Conservation (phyloP, 202 grass and related monocot species). For the Schoenoplectus tabernaemontani region DNA sequence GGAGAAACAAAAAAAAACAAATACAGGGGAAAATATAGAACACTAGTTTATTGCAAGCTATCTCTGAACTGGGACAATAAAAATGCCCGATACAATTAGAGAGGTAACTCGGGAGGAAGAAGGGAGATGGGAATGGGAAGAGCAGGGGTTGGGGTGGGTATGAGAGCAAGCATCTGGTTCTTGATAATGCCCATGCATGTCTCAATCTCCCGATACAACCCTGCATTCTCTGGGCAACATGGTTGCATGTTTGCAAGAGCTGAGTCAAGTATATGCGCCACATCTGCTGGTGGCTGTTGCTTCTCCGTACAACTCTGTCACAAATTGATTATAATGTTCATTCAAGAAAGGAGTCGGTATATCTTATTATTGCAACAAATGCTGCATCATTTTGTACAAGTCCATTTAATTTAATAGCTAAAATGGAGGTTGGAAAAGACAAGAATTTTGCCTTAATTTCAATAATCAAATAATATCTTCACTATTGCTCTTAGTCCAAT, state of each 20-base stretch:
- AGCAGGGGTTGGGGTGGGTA: slow-evolving; percentile 42
- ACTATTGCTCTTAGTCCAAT: not conserved
- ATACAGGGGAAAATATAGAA: not conserved
- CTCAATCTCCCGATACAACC: slow-evolving; percentile 82
- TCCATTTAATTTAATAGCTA: not conserved
- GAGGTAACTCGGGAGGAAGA: not conserved
- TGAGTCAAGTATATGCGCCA: slow-evolving; percentile 77
- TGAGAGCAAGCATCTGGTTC: slow-evolving; percentile 82
- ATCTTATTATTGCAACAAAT: not conserved
- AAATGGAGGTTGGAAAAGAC: not conserved
- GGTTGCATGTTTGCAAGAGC: slow-evolving; percentile 63
- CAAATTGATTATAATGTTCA: not conserved
- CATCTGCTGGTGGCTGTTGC: slow-evolving; percentile 82
- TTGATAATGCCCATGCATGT: slow-evolving; percentile 89
- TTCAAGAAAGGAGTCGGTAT: not conserved
- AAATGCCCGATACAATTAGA: not conserved
- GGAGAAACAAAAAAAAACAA: not conserved
- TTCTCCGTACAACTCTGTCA: slow-evolving; percentile 86
- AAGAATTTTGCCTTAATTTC: not conserved
- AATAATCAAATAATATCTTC: not conserved
- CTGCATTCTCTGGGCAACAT: slow-evolving; percentile 55
- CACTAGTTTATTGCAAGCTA: not conserved
- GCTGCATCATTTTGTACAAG: not conserved
- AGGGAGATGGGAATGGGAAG: slow-evolving; percentile 19
- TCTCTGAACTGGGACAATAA: not conserved